Percentiles rank a stretch among this genome's conserved stretches.
Conservation (phyloP, 306 rosid genomes). For the Lathyrus sativus region DNA sequence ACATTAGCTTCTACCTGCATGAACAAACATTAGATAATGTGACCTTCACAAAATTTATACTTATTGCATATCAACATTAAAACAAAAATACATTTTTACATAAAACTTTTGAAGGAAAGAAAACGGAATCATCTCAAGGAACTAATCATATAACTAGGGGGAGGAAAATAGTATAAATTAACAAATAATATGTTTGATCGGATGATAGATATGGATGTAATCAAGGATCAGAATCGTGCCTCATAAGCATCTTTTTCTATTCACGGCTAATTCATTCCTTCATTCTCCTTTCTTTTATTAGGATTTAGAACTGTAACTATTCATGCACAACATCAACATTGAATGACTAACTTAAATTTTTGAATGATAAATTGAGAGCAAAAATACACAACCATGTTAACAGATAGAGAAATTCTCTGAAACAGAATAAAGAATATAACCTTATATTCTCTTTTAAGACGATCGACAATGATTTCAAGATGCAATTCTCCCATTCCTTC, state of each 20-base stretch:
- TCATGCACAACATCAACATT: not conserved
- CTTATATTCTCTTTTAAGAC: constrained; percentile 95
- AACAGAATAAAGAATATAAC: constrained; percentile 44
- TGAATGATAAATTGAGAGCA: constrained; percentile 6
- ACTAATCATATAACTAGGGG: not conserved
- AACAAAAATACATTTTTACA: not conserved
- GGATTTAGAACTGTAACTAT: constrained; percentile 23
- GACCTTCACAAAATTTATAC: constrained; percentile 14
- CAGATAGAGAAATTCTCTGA: constrained; percentile 16
- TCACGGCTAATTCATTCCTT: not conserved
- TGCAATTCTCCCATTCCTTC: constrained; percentile 99
- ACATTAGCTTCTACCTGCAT: constrained; percentile 92
- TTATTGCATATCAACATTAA: not conserved
- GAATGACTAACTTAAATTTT: constrained; percentile 9
- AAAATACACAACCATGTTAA: constrained; percentile 6
- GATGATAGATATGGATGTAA: constrained; percentile 18
- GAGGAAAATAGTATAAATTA: not conserved
- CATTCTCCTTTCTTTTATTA: constrained; percentile 2
- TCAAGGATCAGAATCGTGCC: constrained; percentile 10
- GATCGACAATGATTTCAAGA: constrained; percentile 95
- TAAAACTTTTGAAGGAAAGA: not conserved
- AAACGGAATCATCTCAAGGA: not conserved
- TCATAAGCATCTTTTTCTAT: constrained; percentile 1
- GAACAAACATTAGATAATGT: constrained; percentile 29
- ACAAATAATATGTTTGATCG: constrained; percentile 22